phyloP scores from a whole-genome alignment of 2,329 filamentous ascomycete genomes.

The Lasiodiplodia hormozganensis region DNA sequence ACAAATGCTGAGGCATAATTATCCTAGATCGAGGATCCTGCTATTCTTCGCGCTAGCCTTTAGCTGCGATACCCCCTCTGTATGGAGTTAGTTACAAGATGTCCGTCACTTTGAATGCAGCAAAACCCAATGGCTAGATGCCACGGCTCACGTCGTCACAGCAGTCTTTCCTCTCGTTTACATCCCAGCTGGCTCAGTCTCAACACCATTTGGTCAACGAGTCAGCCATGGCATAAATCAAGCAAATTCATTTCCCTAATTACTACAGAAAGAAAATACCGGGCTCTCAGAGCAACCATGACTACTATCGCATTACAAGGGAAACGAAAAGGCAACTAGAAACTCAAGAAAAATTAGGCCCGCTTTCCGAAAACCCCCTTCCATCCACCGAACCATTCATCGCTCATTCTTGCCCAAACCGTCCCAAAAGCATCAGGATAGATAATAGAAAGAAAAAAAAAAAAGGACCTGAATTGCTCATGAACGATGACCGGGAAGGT shows the following conservation, averaged over 20 bases:
- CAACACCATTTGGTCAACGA: background rate
- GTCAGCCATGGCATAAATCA: background rate
- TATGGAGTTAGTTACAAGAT: no score
- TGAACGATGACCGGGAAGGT: conserved; percentile 3
- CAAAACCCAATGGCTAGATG: no score
- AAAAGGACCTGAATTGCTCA: background rate
- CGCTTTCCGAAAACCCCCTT: conserved; percentile 8
- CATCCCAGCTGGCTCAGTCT: no score
- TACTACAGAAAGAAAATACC: conserved; percentile 12
- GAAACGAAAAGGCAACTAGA: background rate
- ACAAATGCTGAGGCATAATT: no score
- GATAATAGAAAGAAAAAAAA: background rate
- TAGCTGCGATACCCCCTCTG: no score
- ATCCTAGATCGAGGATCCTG: no score
- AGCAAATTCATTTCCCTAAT: conserved; percentile 3
- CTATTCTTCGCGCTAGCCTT: no score
- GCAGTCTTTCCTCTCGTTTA: no score
- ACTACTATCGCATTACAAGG: conserved; percentile 8
- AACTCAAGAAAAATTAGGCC: background rate
- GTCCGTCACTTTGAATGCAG: no score
- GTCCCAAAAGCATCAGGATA: background rate
- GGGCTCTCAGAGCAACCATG: conserved; percentile 1
- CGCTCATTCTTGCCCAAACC: background rate
- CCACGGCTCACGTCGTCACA: no score
- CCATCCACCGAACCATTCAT: background rate